Evolutionary conservation across 2,329 filamentous ascomycete genomes (phyloP).

Genomic region (Arthrinium phaeospermum): DNA sequence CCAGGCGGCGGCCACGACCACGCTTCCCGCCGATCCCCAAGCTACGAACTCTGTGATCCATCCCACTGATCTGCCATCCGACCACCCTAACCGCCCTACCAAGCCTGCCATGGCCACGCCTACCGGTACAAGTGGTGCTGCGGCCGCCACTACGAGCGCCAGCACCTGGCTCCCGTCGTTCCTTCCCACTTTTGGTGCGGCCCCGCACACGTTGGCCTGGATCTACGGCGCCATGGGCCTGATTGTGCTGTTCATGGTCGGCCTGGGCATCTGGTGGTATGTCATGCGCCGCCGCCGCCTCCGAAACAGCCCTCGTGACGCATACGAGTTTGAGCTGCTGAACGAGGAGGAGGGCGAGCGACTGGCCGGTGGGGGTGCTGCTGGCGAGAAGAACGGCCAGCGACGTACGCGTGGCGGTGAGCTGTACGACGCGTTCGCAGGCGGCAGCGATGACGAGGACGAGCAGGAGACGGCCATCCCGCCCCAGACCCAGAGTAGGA

Average conservation of each 20-base stretch:
- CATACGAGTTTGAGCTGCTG: slow-evolving; percentile 94
- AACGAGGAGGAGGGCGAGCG: slow-evolving; percentile 77
- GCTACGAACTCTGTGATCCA: slow-evolving; percentile 45
- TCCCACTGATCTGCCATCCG: slow-evolving; percentile 53
- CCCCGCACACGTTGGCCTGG: slow-evolving; percentile 87
- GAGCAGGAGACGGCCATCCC: slow-evolving; percentile 56
- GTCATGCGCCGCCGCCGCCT: slow-evolving; percentile 78
- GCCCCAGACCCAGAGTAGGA: slow-evolving; percentile 25
- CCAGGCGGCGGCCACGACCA: slow-evolving; percentile 64
- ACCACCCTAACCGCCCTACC: slow-evolving; percentile 69
- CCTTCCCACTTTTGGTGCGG: slow-evolving; percentile 89
- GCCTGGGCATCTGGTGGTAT: slow-evolving; percentile 81
- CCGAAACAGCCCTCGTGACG: slow-evolving; percentile 75
- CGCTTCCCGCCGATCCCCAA: slow-evolving; percentile 52
- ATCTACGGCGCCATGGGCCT: slow-evolving; percentile 87
- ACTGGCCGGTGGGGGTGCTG: slow-evolving; percentile 42
- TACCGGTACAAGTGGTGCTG: slow-evolving; percentile 38
- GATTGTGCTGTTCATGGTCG: slow-evolving; percentile 82
- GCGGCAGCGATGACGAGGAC: slow-evolving; percentile 80
- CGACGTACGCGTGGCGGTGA: slow-evolving; percentile 74
- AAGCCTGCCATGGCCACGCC: slow-evolving; percentile 45
- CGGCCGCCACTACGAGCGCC: slow-evolving; percentile 45
- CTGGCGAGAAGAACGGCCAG: slow-evolving; percentile 52
- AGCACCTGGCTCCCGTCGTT: slow-evolving; percentile 81
- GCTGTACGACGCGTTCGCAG: slow-evolving; percentile 96